phyloP scores from a whole-genome alignment of 2,329 filamentous ascomycete species.

The Diaporthe helianthi region DNA sequence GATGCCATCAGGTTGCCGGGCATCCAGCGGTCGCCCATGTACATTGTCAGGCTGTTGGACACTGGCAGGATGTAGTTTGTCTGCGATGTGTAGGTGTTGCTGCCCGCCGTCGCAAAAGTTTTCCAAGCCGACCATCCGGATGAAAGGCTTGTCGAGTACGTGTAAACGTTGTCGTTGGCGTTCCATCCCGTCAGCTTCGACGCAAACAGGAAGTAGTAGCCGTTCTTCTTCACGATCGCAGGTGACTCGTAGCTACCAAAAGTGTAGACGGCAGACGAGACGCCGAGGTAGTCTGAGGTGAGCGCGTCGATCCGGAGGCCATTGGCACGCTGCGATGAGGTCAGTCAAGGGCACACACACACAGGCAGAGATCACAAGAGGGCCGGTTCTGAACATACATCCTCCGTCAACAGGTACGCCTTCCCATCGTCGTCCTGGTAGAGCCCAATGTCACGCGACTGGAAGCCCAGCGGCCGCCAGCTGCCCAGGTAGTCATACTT shows the following conservation, averaged over 20 bases:
- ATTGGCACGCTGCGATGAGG: constrained; percentile 52
- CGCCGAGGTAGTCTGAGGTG: constrained; percentile 62
- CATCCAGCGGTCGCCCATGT: constrained; percentile 73
- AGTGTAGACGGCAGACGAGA: constrained; percentile 55
- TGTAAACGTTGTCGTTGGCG: constrained; percentile 66
- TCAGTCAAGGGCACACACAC: not conserved
- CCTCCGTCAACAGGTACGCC: constrained; percentile 68
- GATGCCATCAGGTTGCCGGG: constrained; percentile 62
- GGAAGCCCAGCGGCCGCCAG: constrained; percentile 43
- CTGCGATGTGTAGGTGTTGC: constrained; percentile 65
- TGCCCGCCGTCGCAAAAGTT: constrained; percentile 62
- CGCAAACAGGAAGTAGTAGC: constrained; percentile 70
- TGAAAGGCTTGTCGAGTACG: constrained; percentile 29
- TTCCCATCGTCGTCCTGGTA: constrained; percentile 68
- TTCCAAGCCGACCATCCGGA: constrained; percentile 66
- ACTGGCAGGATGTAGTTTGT: constrained; percentile 63
- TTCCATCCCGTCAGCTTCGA: constrained; percentile 63
- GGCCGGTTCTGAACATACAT: constrained; percentile 55
- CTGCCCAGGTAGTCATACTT: constrained; percentile 53
- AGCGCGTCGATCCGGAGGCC: constrained; percentile 62
- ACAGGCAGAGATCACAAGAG: not conserved
- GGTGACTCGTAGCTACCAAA: constrained; percentile 66
- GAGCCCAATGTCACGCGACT: constrained; percentile 59
- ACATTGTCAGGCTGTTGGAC: constrained; percentile 53
- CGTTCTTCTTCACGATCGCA: constrained; percentile 67